Base-by-base conservation (phyloP, 495 filamentous ascomycete species). In the Xylaria longipes region DNA sequence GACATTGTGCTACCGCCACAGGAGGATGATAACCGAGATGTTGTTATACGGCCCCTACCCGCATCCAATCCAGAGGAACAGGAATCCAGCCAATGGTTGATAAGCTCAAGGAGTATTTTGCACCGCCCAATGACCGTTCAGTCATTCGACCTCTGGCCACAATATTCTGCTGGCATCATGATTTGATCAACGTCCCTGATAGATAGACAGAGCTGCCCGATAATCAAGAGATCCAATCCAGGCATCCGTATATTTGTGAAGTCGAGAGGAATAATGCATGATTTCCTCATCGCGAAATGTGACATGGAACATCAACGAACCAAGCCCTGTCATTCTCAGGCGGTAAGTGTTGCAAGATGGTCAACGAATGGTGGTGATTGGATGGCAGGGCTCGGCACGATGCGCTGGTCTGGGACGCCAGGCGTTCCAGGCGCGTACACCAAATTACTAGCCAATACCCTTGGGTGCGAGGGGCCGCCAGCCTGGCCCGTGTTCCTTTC, bases 341-440 rank as follows among this genome's bases (percentile, higher is more conserved):
- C 82, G 81, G 57, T 61, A 79, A 81, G 75, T 76, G 80, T 83
- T 84, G 78, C 83, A 80, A 79, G 74, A 74, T 73, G 48, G 68
- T 43, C 37, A 68, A 74, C 68, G 71, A 50, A 52, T 66, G 52
- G 63, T 65, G 35, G 72, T 84, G 76, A 84, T 84, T 85, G 83
- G 84, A 45, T 62, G 60, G 65, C 73, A 61, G 60, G 46, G 46
- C 65, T 77, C 78, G 77, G 76, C 64, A 72, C 65, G 71, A 69
- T 66, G 69, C 76, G 78, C 74, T 73, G 76, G 68, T 75, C 75
- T 80, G 74, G 77, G 76, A 81, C 76, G 65, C 77, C 74, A 77
- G 71, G 79, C 77, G 79, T 83, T 81, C 77, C 79, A 83, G 79
- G 84, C 83, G 83, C 79, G 75, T 84, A 85, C 17, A 22, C 45